phyloP scores from a whole-genome alignment of 352 stramenopile species.

The Thalassiosira livingstoniorum region DNA sequence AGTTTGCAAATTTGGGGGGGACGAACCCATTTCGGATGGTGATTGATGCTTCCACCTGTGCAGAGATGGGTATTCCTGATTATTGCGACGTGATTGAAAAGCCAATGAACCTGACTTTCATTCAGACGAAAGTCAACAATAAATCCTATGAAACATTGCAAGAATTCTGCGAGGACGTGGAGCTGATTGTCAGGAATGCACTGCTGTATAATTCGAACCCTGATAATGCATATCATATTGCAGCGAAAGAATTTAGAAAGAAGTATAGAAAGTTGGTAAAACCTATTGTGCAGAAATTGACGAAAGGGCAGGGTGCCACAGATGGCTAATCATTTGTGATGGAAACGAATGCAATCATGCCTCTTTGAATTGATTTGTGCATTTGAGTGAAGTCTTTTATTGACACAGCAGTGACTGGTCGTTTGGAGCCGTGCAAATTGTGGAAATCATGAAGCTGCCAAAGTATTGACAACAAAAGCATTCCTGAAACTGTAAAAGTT shows the following conservation, averaged over 20 bases:
- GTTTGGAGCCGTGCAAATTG: too few species aligned
- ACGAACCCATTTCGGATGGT: constrained; percentile 83
- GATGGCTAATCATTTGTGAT: too few species aligned
- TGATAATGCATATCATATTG: constrained; percentile 67
- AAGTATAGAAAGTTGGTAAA: constrained; percentile 58
- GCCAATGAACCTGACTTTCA: constrained; percentile 78
- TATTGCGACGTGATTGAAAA: constrained; percentile 81
- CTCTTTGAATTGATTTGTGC: too few species aligned
- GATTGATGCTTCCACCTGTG: constrained; percentile 75
- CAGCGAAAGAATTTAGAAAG: constrained; percentile 54
- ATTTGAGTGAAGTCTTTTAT: too few species aligned
- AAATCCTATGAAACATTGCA: constrained; percentile 68
- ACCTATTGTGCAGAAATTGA: constrained; percentile 49
- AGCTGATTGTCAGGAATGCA: constrained; percentile 80
- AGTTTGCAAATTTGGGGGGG: constrained; percentile 70
- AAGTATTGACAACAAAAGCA: too few species aligned
- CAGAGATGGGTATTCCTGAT: constrained; percentile 66
- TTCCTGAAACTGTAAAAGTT: too few species aligned
- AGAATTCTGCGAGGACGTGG: constrained; percentile 77
- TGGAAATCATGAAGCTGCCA: too few species aligned
- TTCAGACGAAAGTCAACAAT: constrained; percentile 75
- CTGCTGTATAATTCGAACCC: constrained; percentile 76
- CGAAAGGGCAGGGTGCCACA: constrained; percentile 39
- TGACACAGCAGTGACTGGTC: too few species aligned
- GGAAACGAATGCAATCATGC: too few species aligned